These are phyloP conservation scores for Plantago ovata DNA, from an alignment of 257 asterid genomes.

Conservation along the genomic window DNA sequence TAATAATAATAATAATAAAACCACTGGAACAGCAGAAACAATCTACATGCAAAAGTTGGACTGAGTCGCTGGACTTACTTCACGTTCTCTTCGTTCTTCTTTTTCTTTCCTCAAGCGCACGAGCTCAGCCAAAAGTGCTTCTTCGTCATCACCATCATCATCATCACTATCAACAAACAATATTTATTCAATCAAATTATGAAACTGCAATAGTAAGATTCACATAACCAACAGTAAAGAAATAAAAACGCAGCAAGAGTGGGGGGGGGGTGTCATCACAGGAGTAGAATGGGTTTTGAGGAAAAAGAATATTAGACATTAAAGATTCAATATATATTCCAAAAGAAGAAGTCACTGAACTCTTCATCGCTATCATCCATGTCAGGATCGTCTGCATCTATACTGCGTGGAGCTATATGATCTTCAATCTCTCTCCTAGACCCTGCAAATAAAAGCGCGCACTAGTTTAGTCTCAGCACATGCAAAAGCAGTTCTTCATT, in stretches of 20 bases:
- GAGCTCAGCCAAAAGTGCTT: slow-evolving; percentile 91
- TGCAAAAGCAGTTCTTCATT: background rate
- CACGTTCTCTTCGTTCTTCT: slow-evolving; percentile 76
- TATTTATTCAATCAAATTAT: slow-evolving; percentile 7
- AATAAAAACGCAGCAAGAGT: background rate
- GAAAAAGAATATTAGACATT: background rate
- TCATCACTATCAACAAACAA: slow-evolving; percentile 50
- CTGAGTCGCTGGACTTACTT: slow-evolving; percentile 39
- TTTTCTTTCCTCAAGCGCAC: slow-evolving; percentile 85
- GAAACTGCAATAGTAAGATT: slow-evolving; percentile 4
- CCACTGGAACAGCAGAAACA: background rate
- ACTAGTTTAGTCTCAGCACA: too few species aligned
- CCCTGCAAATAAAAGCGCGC: slow-evolving; percentile 37
- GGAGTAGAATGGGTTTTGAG: background rate
- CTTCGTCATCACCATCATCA: slow-evolving; percentile 76
- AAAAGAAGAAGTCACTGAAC: slow-evolving; percentile 22
- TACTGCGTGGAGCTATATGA: slow-evolving; percentile 67
- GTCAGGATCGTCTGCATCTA: slow-evolving; percentile 88
- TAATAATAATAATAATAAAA: too few species aligned
- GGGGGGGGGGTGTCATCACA: too few species aligned
- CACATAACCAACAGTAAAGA: background rate
- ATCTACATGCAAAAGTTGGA: background rate
- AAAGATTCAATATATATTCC: too few species aligned
- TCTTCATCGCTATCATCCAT: slow-evolving; percentile 61
- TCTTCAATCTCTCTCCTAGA: slow-evolving; percentile 70